Conservation (phyloP, 257 asterid species). For the Solanum paucissectum region DNA sequence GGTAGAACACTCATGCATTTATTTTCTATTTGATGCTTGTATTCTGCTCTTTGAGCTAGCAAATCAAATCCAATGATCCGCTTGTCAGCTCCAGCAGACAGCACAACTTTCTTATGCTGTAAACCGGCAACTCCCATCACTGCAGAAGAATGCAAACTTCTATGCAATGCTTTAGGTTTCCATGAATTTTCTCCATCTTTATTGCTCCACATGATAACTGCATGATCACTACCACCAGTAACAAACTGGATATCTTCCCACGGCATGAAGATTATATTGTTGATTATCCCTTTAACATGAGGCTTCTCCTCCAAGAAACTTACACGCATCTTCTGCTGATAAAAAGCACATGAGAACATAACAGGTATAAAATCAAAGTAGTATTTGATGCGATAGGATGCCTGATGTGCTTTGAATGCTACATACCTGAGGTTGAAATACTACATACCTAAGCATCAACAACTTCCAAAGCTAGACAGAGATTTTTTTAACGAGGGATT, state of each 20-base stretch:
- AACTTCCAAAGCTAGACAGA: neutral
- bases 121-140: conserved; percentile 94
- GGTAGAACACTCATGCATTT: conserved; percentile 92
- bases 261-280: conserved; percentile 77
- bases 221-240: conserved; percentile 94
- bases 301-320: conserved; percentile 65
- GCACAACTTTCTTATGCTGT: conserved; percentile 58
- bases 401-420: neutral
- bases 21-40: conserved; percentile 69
- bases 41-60: conserved; percentile 40
- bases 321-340: conserved; percentile 39
- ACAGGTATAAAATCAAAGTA: neutral
- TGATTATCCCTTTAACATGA: conserved; percentile 73
- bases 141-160: conserved; percentile 62
- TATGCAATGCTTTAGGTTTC: conserved; percentile 59
- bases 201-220: conserved; percentile 73
- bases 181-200: conserved; percentile 52
- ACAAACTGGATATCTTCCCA: conserved; percentile 72
- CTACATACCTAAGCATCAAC: neutral
- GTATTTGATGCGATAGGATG: neutral
- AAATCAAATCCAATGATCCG: conserved; percentile 62
- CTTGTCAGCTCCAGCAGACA: conserved; percentile 89
- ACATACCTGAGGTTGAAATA: neutral
- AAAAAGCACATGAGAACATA: neutral
- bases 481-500: neutral